Base-by-base conservation (phyloP, 1,284 basidiomycete genomes). In the Cryptococcus maquisensis region DNA sequence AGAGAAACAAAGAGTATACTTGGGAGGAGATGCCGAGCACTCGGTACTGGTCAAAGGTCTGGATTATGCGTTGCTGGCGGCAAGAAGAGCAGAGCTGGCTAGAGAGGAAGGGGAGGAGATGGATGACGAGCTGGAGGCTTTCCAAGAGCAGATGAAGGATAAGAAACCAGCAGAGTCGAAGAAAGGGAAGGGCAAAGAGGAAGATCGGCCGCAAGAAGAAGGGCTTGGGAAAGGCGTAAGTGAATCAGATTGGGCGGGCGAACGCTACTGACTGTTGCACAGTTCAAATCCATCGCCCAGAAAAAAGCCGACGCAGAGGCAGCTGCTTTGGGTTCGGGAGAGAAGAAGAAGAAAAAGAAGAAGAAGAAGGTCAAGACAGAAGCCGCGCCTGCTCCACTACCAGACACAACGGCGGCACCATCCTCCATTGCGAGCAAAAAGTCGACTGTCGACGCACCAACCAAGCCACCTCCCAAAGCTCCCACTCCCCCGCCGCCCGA, bases 31-130 rank as follows among this genome's bases (percentile, higher is more conserved):
- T 72, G 83, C 84, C 41, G 82, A 86, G 51, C 89, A 94, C 71
- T 85, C 87, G 3, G 83, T 93, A 45, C 82, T 93, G 4, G 89
- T 93, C 40, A 94, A 91, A 65, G 79, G 92, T n/a, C 83, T 96
- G 35, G 92, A 96, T 68, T 83, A 86, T 68, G 85, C 89, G 0
- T 81, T 95, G 3, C 79, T 96, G 8, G 88, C 91, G 64, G 86
- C 90, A 65, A 85, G 89, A 62, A 89, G 84, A 74, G 87, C 88
- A 0, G 75, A 77, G 57, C 56, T 78, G n/a, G 79, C 81, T 9
- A 74, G 79, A 8, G 75, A 80, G 41, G 72, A 80, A 20, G 80
- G 79, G 3, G 83, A 81, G 18, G 83, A 85, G 52, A 85, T 87
- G 52, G 86, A 87, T 55, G 87, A 87, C 23, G 82, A 84, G 23